phyloP scores from a whole-genome alignment of 192 early-diverging fungal species.

The Backusella parvicylindrica region DNA sequence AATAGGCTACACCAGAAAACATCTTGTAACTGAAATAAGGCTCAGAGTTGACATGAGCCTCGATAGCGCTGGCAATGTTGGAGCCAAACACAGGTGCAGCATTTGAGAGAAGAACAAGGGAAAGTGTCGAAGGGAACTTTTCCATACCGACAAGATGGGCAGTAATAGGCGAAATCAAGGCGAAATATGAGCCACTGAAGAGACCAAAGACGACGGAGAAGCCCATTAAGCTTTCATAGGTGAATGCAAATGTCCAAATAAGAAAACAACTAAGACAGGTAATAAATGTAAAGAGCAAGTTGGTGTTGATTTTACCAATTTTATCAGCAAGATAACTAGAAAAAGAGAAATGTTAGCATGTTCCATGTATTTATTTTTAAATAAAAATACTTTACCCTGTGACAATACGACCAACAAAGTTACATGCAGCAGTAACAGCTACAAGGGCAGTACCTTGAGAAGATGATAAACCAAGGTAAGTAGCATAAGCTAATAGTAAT shows the following conservation, averaged over 20 bases:
- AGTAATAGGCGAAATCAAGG: conserved; percentile 28
- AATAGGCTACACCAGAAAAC: conserved; percentile 31
- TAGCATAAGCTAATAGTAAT: conserved; percentile 13
- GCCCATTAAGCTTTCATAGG: conserved; percentile 21
- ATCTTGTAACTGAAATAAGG: conserved; percentile 39
- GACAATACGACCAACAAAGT: conserved; percentile 28
- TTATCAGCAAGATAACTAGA: conserved; percentile 17
- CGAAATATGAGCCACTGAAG: conserved; percentile 31
- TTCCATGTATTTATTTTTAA: not conserved
- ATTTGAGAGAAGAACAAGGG: conserved; percentile 19
- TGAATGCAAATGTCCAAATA: conserved; percentile 36
- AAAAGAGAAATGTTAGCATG: not conserved
- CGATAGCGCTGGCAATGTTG: conserved; percentile 32
- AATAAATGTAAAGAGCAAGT: conserved; percentile 24
- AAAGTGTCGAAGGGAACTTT: conserved; percentile 19
- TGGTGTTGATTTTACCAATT: conserved; percentile 31
- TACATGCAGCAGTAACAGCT: conserved; percentile 13
- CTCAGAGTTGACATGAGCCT: conserved; percentile 21
- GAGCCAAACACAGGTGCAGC: conserved; percentile 29
- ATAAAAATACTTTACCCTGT: conserved; percentile 1
- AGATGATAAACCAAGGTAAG: conserved; percentile 17
- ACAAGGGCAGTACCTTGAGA: conserved; percentile 23
- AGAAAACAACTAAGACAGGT: conserved; percentile 17
- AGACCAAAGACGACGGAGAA: conserved; percentile 33
- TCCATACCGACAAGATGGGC: conserved; percentile 18